These are phyloP conservation scores for Samsoniella hepiali DNA, from an alignment of 2,329 filamentous ascomycete genomes.

Conservation along the genomic window DNA sequence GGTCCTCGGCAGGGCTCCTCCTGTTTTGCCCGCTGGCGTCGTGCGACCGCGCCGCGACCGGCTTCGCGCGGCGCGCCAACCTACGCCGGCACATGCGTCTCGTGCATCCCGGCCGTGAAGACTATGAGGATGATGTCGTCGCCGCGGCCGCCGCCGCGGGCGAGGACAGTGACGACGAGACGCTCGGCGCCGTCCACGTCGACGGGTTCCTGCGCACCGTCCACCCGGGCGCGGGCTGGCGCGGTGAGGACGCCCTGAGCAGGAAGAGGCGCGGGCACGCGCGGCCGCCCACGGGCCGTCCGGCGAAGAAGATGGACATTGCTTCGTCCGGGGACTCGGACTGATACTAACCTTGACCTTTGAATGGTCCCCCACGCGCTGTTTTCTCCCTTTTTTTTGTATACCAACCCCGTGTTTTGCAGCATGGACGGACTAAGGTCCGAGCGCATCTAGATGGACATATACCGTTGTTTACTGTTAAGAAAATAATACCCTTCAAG, in stretches of 20 bases:
- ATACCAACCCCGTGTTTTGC: background rate
- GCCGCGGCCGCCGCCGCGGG: background rate
- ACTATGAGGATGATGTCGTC: conserved; percentile 26
- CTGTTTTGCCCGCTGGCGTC: conserved; percentile 37
- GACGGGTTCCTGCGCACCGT: conserved; percentile 65
- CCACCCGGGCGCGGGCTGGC: conserved; percentile 46
- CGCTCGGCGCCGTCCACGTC: conserved; percentile 61
- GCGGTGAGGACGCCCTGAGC: conserved; percentile 33
- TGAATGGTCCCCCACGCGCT: too few relatives aligned
- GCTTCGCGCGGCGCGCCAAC: conserved; percentile 37
- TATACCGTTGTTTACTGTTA: background rate
- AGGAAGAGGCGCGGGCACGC: conserved; percentile 27
- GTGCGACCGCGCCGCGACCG: conserved; percentile 36
- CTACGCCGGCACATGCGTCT: conserved; percentile 37
- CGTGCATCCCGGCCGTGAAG: conserved; percentile 34
- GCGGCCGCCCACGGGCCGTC: background rate
- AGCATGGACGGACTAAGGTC: too few relatives aligned
- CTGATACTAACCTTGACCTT: background rate
- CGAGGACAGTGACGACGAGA: conserved; percentile 48
- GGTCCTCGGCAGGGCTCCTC: conserved; percentile 32
- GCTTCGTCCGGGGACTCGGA: background rate
- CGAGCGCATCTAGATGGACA: background rate
- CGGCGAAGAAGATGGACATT: background rate
- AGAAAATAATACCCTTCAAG: background rate
- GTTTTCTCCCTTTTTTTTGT: background rate